Percentiles rank a stretch among this genome's conserved stretches.
phyloP scores from a whole-genome alignment of 1,139 yeast genomes.

The Candida sanyaensis region DNA sequence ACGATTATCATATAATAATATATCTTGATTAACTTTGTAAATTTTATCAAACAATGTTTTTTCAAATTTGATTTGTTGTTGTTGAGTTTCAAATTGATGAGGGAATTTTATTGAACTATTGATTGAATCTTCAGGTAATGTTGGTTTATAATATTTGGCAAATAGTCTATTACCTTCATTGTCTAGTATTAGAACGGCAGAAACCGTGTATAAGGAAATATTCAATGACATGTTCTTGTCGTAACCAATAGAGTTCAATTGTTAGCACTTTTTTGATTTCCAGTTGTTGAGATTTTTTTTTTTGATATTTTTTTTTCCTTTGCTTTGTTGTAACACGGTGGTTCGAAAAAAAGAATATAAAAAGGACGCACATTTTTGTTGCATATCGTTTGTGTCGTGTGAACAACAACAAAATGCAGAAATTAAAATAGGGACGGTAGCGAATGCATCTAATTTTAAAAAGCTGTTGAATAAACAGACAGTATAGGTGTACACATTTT shows the following conservation, averaged over 20 bases:
- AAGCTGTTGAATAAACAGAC: no score
- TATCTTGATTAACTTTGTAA: slow-evolving; percentile 77
- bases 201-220: slow-evolving; percentile 74
- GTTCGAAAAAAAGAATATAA: neutral
- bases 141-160: slow-evolving; percentile 77
- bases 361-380: neutral
- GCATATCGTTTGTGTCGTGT: no score
- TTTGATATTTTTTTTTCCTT: neutral
- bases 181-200: slow-evolving; percentile 79
- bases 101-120: slow-evolving; percentile 10
- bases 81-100: slow-evolving; percentile 39
- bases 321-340: neutral
- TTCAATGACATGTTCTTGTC: slow-evolving; percentile 47
- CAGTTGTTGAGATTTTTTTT: neutral
- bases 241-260: no score
- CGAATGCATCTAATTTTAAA: no score
- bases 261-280: slow-evolving; percentile 3
- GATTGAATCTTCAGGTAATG: slow-evolving; percentile 13
- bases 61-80: slow-evolving; percentile 80
- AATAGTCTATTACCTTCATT: slow-evolving; percentile 77
- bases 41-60: slow-evolving; percentile 70
- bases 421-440: no score
- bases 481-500: neutral
- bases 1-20: slow-evolving; percentile 75
- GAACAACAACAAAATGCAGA: no score